Evolutionary conservation across 164 flowering plant genomes (phyloP), one percentile per base, ranked within the genome.

Genomic region (Piper betle): DNA sequence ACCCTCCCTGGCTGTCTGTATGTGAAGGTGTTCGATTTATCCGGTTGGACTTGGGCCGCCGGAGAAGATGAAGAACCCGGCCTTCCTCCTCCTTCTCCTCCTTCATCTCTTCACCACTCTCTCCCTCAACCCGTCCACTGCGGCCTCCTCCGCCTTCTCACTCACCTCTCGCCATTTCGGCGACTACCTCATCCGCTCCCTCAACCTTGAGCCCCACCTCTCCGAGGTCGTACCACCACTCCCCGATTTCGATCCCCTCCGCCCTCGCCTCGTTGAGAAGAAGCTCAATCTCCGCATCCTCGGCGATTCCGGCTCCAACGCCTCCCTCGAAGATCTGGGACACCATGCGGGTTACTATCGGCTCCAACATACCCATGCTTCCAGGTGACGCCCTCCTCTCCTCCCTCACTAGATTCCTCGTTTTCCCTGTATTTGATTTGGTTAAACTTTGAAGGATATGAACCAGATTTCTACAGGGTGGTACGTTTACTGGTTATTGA

Each of bases 291-390:
- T 64, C 33, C 37, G 55, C 20, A 63, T 58, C 61, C 37, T 3
- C 50, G 61, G 61, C 6, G 67, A 57, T 17, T 62, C 20, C 5
- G 60, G 61, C 7, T 58, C 71, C 0, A 74, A 57, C 3, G 39
- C 65, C 37, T 63, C 79, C 13, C 60, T 75, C 18, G 60, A 72
- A 16, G 75, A 80, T 20, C 70, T 80, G 52, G 80, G 77, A 19
- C 84, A 78, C 38, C 82, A 76, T 63, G 81, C 84, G 2, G 84
- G 84, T 2, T 80, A 78, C 61, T 80, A 66, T 62, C 64, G 58
- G 59, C 75, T 80, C 46, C 65, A 66, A 20, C 73, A 76, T 54
- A 55, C 80, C 19, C 64, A 69, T 10, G 78, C 69, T 58, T 80
- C 82, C 33, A 80, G 78, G 84, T 78, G 37, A 42, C 6, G n/a